Evolutionary conservation across 2,329 filamentous ascomycete genomes (phyloP).

Genomic region (Xylaria sp.): DNA sequence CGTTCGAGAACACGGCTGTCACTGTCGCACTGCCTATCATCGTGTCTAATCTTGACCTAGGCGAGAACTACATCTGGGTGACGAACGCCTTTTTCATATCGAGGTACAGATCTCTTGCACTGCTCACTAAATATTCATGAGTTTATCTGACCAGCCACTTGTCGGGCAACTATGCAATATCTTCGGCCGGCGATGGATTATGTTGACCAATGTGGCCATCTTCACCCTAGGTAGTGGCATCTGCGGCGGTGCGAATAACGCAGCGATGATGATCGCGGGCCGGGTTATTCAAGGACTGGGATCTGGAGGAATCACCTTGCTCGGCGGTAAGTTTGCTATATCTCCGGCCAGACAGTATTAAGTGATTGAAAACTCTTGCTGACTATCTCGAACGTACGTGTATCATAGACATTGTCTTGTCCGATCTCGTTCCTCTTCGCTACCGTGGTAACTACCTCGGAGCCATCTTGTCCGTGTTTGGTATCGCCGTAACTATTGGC

Average conservation of each 20-base stretch:
- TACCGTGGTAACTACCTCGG: not conserved
- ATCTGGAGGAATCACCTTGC: not conserved
- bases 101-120: not conserved
- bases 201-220: not conserved
- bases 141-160: not conserved
- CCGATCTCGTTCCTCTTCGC: constrained; percentile 9
- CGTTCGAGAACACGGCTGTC: not conserved
- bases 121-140: not conserved
- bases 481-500: not conserved
- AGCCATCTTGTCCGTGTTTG: constrained; percentile 6
- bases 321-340: not conserved
- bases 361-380: not conserved
- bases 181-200: not conserved
- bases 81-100: not conserved
- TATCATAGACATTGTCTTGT: not conserved
- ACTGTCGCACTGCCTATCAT: not conserved
- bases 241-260: not conserved
- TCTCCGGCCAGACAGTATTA: not conserved
- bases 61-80: not conserved
- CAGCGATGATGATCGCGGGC: not conserved
- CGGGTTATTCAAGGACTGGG: not conserved
- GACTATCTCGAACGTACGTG: not conserved
- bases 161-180: not conserved
- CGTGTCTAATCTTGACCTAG: not conserved
- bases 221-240: not conserved